phyloP scores from a whole-genome alignment of 139 green algal genomes.

The Choricystis sp. region DNA sequence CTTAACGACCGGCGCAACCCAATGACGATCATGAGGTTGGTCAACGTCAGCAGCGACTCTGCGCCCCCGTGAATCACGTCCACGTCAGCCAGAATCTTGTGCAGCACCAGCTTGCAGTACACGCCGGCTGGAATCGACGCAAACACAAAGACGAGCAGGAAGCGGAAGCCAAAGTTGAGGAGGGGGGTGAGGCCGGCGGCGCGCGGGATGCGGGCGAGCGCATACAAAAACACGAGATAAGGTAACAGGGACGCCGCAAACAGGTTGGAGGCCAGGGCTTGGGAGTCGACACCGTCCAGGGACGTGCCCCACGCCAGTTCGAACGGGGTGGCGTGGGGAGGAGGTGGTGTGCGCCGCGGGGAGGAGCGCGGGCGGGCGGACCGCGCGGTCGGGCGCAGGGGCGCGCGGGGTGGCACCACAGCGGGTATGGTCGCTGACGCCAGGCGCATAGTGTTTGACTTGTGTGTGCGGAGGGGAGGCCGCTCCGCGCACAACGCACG shows the following conservation, averaged over 20 bases:
- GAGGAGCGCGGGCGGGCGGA: neutral
- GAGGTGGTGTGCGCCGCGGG: neutral
- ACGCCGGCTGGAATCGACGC: conserved; percentile 86
- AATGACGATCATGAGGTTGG: conserved; percentile 85
- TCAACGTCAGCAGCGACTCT: conserved; percentile 87
- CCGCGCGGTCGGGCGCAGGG: neutral
- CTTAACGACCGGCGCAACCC: conserved; percentile 30
- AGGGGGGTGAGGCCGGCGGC: conserved; percentile 24
- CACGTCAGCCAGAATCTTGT: conserved; percentile 77
- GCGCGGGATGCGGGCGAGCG: conserved; percentile 40
- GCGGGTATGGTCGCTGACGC: too few relatives aligned
- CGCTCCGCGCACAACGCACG: too few relatives aligned
- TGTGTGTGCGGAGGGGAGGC: too few relatives aligned
- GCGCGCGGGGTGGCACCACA: neutral
- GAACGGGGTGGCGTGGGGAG: neutral
- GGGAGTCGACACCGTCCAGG: too few relatives aligned
- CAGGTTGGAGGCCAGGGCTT: conserved; percentile 48
- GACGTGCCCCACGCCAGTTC: too few relatives aligned
- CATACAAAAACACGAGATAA: conserved; percentile 89
- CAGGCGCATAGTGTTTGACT: too few relatives aligned
- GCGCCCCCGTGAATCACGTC: conserved; percentile 91
- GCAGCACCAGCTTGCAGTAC: conserved; percentile 71
- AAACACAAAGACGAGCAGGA: conserved; percentile 92
- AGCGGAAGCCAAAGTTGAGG: conserved; percentile 83
- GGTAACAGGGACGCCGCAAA: conserved; percentile 79